phyloP scores from a whole-genome alignment of 768 basidiomycete genomes.

The Suillus spraguei region DNA sequence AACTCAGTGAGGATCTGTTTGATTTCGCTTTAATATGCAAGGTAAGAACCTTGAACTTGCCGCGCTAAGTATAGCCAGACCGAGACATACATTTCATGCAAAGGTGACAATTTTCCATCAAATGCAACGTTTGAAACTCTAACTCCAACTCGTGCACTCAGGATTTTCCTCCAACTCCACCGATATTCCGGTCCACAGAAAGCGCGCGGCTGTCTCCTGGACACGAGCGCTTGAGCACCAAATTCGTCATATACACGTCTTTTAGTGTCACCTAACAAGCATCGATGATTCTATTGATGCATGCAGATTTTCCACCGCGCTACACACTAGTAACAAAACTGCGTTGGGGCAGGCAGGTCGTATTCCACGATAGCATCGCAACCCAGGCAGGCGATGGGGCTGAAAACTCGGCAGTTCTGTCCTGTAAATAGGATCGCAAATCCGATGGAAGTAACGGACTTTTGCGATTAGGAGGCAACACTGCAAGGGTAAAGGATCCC shows the following conservation, averaged over 20 bases:
- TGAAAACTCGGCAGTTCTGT: conserved; percentile 49
- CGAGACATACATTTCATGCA: not conserved
- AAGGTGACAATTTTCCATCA: conserved; percentile 40
- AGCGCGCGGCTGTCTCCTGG: conserved; percentile 10
- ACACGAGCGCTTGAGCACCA: not conserved
- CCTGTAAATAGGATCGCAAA: conserved; percentile 36
- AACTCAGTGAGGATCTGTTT: not conserved
- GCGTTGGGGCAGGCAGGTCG: conserved; percentile 50
- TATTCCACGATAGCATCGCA: conserved; percentile 60
- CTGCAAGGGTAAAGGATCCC: conserved; percentile 54
- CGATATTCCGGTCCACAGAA: conserved; percentile 16
- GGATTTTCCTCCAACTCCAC: conserved; percentile 50
- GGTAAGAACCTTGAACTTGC: not conserved
- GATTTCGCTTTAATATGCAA: not conserved
- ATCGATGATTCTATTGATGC: conserved; percentile 63
- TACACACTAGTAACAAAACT: conserved; percentile 72
- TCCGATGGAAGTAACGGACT: conserved; percentile 32
- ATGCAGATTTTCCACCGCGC: conserved; percentile 62
- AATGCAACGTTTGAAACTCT: conserved; percentile 43
- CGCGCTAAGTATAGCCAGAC: not conserved
- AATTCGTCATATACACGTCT: conserved; percentile 28
- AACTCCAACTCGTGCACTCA: conserved; percentile 54
- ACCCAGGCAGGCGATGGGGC: conserved; percentile 50
- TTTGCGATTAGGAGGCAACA: conserved; percentile 45
- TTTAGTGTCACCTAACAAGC: conserved; percentile 30